phyloP scores from a whole-genome alignment of 192 early-diverging fungal species.

The Umbelopsis ramanniana region DNA sequence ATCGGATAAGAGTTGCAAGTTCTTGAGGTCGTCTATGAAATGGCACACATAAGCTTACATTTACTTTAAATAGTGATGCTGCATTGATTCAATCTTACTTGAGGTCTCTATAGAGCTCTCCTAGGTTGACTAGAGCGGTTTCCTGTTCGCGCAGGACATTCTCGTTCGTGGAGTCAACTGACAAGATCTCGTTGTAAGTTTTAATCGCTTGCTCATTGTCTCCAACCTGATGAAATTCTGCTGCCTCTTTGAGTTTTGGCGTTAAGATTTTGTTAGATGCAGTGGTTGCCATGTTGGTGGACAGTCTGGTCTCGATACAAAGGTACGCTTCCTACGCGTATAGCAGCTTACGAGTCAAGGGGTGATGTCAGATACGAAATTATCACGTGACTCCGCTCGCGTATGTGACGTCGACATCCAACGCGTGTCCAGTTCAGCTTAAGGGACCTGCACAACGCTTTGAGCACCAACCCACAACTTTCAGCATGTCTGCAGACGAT shows the following conservation, averaged over 20 bases:
- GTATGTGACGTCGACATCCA: constrained; percentile 15
- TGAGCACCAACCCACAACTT: neutral
- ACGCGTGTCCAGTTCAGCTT: constrained; percentile 4
- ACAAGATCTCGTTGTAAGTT: constrained; percentile 64
- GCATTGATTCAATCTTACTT: constrained; percentile 46
- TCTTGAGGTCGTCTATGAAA: constrained; percentile 69
- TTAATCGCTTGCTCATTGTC: constrained; percentile 64
- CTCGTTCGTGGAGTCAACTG: constrained; percentile 42
- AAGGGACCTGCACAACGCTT: neutral
- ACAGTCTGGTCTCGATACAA: neutral
- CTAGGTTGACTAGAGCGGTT: constrained; percentile 71
- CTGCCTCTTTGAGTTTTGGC: constrained; percentile 48
- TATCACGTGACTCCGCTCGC: constrained; percentile 1
- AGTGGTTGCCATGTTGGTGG: constrained; percentile 1
- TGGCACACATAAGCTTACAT: constrained; percentile 39
- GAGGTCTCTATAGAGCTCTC: constrained; percentile 71
- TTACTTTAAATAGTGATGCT: neutral
- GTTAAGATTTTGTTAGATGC: constrained; percentile 9
- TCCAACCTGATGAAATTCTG: constrained; percentile 62
- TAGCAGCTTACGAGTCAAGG: constrained; percentile 11
- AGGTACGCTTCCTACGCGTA: constrained; percentile 1
- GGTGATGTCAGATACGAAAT: neutral
- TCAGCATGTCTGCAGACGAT: constrained; percentile 54
- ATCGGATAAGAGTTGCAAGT: constrained; percentile 81
- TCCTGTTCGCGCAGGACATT: constrained; percentile 67